Evolutionary conservation across 805 yeast species (phyloP).

Genomic region (Metschnikowia vanudenii): DNA sequence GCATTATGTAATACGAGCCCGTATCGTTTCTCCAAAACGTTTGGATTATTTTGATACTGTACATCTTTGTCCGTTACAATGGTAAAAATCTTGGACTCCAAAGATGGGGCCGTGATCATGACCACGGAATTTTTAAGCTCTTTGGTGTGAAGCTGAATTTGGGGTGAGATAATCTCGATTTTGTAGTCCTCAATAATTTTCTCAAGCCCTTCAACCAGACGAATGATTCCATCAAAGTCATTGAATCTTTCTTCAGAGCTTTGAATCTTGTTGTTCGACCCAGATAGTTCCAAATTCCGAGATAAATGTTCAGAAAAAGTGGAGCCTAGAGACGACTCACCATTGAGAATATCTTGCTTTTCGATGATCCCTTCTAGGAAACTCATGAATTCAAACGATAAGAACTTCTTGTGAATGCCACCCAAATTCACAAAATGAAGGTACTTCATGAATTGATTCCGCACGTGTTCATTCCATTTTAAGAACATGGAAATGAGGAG

Average conservation of each 20-base stretch:
- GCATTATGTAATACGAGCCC: slow-evolving; percentile 71
- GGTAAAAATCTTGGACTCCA: slow-evolving; percentile 67
- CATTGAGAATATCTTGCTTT: slow-evolving; percentile 46
- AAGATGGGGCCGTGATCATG: slow-evolving; percentile 68
- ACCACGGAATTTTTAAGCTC: slow-evolving; percentile 53
- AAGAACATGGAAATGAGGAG: slow-evolving; percentile 38
- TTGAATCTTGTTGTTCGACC: slow-evolving; percentile 5
- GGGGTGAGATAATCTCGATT: slow-evolving; percentile 42
- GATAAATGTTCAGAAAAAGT: slow-evolving; percentile 1
- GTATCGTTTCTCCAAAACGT: slow-evolving; percentile 56
- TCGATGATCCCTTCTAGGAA: slow-evolving; percentile 35
- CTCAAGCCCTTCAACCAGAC: slow-evolving; percentile 23
- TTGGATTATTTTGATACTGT: slow-evolving; percentile 36
- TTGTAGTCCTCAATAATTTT: slow-evolving; percentile 38
- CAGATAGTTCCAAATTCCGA: background rate
- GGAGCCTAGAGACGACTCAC: slow-evolving; percentile 23
- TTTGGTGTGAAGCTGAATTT: slow-evolving; percentile 42
- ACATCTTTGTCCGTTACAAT: slow-evolving; percentile 46
- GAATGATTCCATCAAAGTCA: slow-evolving; percentile 34
- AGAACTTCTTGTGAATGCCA: slow-evolving; percentile 27
- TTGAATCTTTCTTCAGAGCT: slow-evolving; percentile 24
- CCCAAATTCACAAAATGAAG: slow-evolving; percentile 36
- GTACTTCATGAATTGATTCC: slow-evolving; percentile 35
- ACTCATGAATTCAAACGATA: slow-evolving; percentile 35
- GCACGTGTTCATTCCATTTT: slow-evolving; percentile 41